These are phyloP conservation scores for Mycena haematopus DNA, from an alignment of 768 basidiomycete species.

Conservation along the genomic window DNA sequence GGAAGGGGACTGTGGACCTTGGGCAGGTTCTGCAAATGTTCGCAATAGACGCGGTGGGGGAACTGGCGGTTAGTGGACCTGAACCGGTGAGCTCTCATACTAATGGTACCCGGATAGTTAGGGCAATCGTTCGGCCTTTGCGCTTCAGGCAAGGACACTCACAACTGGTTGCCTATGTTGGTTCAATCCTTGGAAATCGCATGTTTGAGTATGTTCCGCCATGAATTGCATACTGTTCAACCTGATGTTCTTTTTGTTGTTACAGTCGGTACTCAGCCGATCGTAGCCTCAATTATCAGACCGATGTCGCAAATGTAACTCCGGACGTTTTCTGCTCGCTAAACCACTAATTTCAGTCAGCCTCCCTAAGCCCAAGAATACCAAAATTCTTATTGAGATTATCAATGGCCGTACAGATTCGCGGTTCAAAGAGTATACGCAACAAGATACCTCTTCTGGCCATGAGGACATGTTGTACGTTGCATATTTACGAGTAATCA, in stretches of 20 bases:
- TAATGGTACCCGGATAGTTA: not conserved
- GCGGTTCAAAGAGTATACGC: slow-evolving; percentile 6
- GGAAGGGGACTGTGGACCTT: slow-evolving; percentile 9
- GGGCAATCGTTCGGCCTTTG: slow-evolving; percentile 13
- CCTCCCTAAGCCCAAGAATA: not conserved
- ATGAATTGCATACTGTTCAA: not conserved
- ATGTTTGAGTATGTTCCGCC: slow-evolving; percentile 5
- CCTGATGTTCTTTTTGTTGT: not conserved
- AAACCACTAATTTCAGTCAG: not conserved
- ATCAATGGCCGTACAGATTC: slow-evolving; percentile 1
- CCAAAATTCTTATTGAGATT: not conserved
- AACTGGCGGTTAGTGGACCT: slow-evolving; percentile 1
- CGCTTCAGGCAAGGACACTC: slow-evolving; percentile 4
- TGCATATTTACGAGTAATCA: not conserved
- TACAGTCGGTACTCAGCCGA: slow-evolving; percentile 17
- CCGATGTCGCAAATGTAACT: slow-evolving; percentile 1
- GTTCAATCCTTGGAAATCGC: slow-evolving; percentile 12
- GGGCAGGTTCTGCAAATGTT: slow-evolving; percentile 8
- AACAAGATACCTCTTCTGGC: not conserved
- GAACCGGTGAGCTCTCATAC: not conserved
- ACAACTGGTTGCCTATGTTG: slow-evolving; percentile 1
- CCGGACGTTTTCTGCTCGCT: not conserved
- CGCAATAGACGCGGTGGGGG: slow-evolving; percentile 16
- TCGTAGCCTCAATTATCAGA: not conserved
- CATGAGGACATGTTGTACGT: slow-evolving; percentile 17